Evolutionary conservation across 495 filamentous ascomycete species (phyloP), one percentile per base, ranked within the genome.

Genomic region (Annulohypoxylon nitens): DNA sequence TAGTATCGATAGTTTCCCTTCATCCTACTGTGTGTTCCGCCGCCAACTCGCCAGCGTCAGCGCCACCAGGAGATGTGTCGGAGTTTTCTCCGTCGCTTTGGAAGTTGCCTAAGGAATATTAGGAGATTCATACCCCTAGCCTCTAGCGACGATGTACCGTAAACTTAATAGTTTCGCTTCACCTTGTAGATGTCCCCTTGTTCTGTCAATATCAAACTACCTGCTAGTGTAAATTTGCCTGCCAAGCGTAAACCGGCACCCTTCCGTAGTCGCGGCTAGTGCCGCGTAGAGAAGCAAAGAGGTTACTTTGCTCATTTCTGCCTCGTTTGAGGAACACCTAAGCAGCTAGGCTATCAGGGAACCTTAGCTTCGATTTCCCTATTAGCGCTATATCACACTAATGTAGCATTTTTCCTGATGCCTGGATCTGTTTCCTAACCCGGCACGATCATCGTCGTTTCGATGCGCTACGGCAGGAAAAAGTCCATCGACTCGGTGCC

Each of bases 381-480:
- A 26, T 51, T 51, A 51, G 48, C 48, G 48, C 20, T 30, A 30
- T 30, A 30, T 30, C 5, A 30, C 30, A 30, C 43, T 20, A 20
- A 26, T 11, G 25, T 51, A 30, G 50, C n/a, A 54, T 54, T n/a
- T 14, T 54, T 30, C 50, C 48, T 53, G 20, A 50, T 53, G 20
- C 18, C 20, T 53, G 3, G 48, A 12, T 26, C 23, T 11, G 20
- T 53, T 26, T 23, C 48, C 20, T 54, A 33, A 54, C 50, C 25
- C 11, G 50, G 57, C 33, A 34, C 60, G 60, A 63, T 63, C 60
- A 30, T 60, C 45, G 25, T 6, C 43, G 25, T 20, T 37, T 47
- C 43, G 60, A 63, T 63, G 16, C 60, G 60, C 60, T 63, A 63
- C 60, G 50, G 45, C 45, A 12, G 43, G 26, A 34, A 48, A 60